Base-by-base conservation (phyloP, 495 filamentous ascomycete species). In the Evansstolkia leycettana region DNA sequence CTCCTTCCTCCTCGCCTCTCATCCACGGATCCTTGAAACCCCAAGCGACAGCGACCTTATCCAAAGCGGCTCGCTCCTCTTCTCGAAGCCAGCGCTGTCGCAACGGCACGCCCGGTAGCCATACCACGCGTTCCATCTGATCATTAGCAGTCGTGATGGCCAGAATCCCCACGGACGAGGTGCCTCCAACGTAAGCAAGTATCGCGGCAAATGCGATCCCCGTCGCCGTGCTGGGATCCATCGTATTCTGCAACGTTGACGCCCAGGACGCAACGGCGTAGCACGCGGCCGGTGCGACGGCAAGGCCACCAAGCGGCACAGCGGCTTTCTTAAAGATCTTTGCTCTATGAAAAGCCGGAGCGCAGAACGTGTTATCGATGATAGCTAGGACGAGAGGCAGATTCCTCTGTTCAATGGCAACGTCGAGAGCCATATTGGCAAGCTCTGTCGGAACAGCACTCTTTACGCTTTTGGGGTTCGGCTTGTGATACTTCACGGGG, bases 81-180 rank as follows among this genome's bases (percentile, higher is more conserved):
- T 98, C 90, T 23, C 84, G 69, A 26, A 94, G 52, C 87, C 87
- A 96, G n/a, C 92, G 72, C 40, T 88, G 64, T 40, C 79, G 66
- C 47, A 98, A 58, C 16, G 84, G 82, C 16, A 80, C 77, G 2
- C 90, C 90, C 9, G 68, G 62, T 9, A 76, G 65, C 92, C 92
- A 98, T 3, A 78, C 82, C 19, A 96, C 83, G 3, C 90, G 75
- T 38, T 85, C 78, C 82, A 94, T 92, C 53, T 96, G 87, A 54
- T 94, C 86, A 60, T 94, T 95, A 13, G 74, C 63, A 11, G 88
- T 94, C 19, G 80, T 80, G 16, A 89, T 54, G 10, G 87, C 86
- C 10, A 95, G 69, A n/a, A 85, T 47, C 4, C 89, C 90, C 30
- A 94, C 70, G 1, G 76, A 81, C 2, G 72, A 76, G 6, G 82